Percentiles rank a stretch among this genome's conserved stretches.
These are phyloP conservation scores for Phaseolus coccineus DNA, from an alignment of 331 rosid species.

Conservation along the genomic window DNA sequence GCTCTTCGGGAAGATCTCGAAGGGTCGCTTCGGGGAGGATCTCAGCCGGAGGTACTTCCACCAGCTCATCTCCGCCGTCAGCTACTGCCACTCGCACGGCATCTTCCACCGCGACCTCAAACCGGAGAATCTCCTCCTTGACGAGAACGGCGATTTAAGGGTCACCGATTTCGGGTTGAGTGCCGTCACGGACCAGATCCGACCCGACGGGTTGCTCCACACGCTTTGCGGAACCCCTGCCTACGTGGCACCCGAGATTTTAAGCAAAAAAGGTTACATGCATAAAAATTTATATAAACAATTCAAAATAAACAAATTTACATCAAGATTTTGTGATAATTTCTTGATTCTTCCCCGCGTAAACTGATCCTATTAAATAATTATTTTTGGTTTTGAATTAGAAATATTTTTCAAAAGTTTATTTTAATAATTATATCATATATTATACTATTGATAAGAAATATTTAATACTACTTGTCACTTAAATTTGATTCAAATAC, in stretches of 20 bases:
- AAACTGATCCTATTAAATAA: too few relatives aligned
- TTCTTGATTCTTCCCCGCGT: too few relatives aligned
- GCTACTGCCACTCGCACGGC: conserved; percentile 79
- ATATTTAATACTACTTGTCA: too few relatives aligned
- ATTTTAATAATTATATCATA: too few relatives aligned
- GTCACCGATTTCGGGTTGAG: conserved; percentile 87
- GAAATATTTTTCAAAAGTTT: too few relatives aligned
- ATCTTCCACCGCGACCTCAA: conserved; percentile 82
- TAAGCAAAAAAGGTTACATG: conserved; percentile 43
- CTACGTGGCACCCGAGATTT: conserved; percentile 65
- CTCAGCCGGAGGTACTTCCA: conserved; percentile 72
- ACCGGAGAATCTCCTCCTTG: conserved; percentile 79
- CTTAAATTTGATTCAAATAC: too few relatives aligned
- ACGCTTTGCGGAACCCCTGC: conserved; percentile 93
- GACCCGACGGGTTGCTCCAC: conserved; percentile 74
- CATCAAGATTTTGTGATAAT: too few relatives aligned
- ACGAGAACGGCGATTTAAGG: conserved; percentile 67
- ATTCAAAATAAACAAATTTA: too few relatives aligned
- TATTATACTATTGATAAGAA: too few relatives aligned
- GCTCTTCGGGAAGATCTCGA: conserved; percentile 63
- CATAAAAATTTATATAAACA: too few relatives aligned
- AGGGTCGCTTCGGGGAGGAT: conserved; percentile 71
- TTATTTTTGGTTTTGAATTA: too few relatives aligned
- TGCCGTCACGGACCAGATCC: conserved; percentile 69
- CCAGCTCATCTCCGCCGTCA: conserved; percentile 79